Conservation (phyloP, 2,329 filamentous ascomycete genomes). For the Fusarium avenaceum region DNA sequence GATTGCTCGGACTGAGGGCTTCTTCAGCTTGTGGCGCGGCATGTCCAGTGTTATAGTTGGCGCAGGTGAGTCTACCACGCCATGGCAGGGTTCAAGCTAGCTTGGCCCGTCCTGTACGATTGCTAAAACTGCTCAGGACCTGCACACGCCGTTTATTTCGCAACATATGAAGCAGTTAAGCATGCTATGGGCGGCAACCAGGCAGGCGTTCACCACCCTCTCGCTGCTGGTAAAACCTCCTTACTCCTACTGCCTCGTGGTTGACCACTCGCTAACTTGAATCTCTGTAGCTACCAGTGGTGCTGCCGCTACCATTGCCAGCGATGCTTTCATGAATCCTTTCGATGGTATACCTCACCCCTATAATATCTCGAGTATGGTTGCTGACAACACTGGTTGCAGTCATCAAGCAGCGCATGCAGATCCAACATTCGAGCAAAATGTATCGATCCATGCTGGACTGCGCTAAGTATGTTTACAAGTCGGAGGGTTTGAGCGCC, state of each 20-base stretch:
- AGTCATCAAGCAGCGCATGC: conserved; percentile 99
- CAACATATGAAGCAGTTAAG: conserved; percentile 97
- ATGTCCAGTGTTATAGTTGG: conserved; percentile 97
- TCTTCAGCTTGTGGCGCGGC: conserved; percentile 93
- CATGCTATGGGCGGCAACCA: conserved; percentile 94
- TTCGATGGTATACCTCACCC: conserved; percentile 82
- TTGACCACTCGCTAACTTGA: conserved; percentile 22
- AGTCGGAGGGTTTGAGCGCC: conserved; percentile 85
- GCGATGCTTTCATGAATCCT: conserved; percentile 98
- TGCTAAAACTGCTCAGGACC: conserved; percentile 73
- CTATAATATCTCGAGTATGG: background rate
- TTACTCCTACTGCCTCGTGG: background rate
- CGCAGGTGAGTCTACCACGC: conserved; percentile 74
- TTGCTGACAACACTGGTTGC: conserved; percentile 29
- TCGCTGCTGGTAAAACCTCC: conserved; percentile 81
- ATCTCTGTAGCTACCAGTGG: conserved; percentile 81
- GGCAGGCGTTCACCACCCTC: conserved; percentile 87
- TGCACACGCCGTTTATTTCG: conserved; percentile 97
- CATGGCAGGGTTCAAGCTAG: conserved; percentile 39
- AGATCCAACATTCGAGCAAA: conserved; percentile 91
- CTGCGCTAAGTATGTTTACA: conserved; percentile 90
- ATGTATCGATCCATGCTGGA: conserved; percentile 88
- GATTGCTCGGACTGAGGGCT: conserved; percentile 90
- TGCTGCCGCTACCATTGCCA: conserved; percentile 94
- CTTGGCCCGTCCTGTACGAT: conserved; percentile 4